Conservation (phyloP, 148 eudicot genomes). For the Nyssa sinensis region DNA sequence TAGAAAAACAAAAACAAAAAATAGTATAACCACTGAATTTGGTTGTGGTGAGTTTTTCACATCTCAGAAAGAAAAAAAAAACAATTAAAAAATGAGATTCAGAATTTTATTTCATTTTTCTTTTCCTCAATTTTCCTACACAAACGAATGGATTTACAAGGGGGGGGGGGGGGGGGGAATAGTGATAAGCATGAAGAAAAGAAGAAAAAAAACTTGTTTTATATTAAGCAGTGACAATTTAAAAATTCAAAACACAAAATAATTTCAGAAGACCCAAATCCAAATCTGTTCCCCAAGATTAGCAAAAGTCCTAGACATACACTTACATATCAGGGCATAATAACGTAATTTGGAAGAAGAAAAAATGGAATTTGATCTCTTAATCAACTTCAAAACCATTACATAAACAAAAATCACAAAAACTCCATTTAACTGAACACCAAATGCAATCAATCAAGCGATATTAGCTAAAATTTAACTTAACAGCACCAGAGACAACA, state of each 20-base stretch:
- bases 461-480: constrained; percentile 2
- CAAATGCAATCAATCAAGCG: background rate
- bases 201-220: background rate
- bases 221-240: background rate
- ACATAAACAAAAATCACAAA: background rate
- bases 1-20: background rate
- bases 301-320: too few species aligned
- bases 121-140: background rate
- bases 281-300: too few species aligned
- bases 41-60: background rate
- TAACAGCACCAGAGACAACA: background rate
- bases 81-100: background rate
- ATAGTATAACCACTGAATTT: background rate
- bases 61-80: background rate
- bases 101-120: background rate
- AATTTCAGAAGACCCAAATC: background rate
- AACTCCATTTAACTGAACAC: background rate
- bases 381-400: background rate
- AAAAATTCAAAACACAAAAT: background rate
- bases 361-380: background rate
- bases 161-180: too few species aligned
- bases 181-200: too few species aligned
- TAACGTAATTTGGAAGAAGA: background rate
- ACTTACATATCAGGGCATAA: background rate
- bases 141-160: background rate